Evolutionary conservation across 2,329 filamentous ascomycete species (phyloP).

Genomic region (Fusarium sp.): DNA sequence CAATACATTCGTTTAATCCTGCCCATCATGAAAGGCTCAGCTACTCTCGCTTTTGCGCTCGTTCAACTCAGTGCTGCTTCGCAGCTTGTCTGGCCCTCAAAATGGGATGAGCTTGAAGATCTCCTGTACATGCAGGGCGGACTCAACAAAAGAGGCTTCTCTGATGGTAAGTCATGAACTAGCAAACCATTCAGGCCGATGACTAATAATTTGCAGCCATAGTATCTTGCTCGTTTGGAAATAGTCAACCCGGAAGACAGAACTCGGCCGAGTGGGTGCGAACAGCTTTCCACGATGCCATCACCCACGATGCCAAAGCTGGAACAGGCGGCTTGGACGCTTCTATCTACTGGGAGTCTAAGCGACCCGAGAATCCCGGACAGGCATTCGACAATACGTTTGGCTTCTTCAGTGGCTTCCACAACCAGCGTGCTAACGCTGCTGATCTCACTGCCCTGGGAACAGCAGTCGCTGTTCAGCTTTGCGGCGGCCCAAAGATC

Average conservation of each 20-base stretch:
- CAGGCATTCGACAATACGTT: constrained; percentile 45
- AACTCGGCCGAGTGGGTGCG: constrained; percentile 48
- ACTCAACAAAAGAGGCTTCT: constrained; percentile 7
- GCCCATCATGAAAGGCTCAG: constrained; percentile 18
- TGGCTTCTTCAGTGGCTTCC: constrained; percentile 49
- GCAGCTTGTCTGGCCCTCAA: constrained; percentile 36
- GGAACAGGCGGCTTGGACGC: constrained; percentile 45
- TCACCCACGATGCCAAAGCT: constrained; percentile 37
- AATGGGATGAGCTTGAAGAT: constrained; percentile 37
- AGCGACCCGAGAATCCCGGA: constrained; percentile 40
- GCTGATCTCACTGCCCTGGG: constrained; percentile 52
- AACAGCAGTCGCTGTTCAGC: constrained; percentile 54
- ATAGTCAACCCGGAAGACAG: constrained; percentile 24
- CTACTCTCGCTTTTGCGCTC: constrained; percentile 6
- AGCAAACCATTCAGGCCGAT: neutral
- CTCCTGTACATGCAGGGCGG: constrained; percentile 21
- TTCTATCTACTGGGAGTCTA: constrained; percentile 44
- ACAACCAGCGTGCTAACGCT: constrained; percentile 20
- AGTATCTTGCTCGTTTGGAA: constrained; percentile 34
- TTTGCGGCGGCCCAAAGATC: constrained; percentile 51
- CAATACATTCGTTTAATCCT: neutral
- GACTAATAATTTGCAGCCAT: constrained; percentile 20
- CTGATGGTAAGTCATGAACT: constrained; percentile 4
- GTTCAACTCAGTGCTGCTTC: constrained; percentile 2
- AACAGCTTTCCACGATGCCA: constrained; percentile 45